These are phyloP conservation scores for Linnemannia schmuckeri DNA, from an alignment of 192 early-diverging fungal genomes.

Conservation along the genomic window DNA sequence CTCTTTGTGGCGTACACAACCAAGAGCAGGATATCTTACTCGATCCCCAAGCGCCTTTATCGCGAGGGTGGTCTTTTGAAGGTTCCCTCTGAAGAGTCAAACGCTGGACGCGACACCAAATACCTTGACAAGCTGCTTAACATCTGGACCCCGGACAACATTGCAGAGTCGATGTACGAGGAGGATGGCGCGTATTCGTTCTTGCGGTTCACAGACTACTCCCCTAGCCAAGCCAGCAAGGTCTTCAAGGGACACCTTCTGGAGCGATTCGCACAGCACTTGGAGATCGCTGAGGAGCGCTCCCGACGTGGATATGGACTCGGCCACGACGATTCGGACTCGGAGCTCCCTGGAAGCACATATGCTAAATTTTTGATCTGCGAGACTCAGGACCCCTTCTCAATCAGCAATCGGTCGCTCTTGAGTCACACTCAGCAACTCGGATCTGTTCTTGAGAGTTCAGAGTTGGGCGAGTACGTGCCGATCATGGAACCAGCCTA, in stretches of 20 bases:
- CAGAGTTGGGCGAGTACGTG: conserved; percentile 36
- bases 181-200: conserved; percentile 67
- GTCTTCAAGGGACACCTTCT: conserved; percentile 56
- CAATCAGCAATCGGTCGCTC: conserved; percentile 24
- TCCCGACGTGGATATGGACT: conserved; percentile 53
- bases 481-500: conserved; percentile 62
- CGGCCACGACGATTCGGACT: conserved; percentile 10
- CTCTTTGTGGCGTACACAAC: conserved; percentile 73
- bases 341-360: conserved; percentile 48
- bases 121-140: conserved; percentile 64
- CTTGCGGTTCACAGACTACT: conserved; percentile 65
- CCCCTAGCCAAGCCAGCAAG: conserved; percentile 59
- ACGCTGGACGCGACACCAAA: conserved; percentile 59
- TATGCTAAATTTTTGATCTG: conserved; percentile 61
- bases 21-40: conserved; percentile 70
- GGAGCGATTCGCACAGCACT: conserved; percentile 58
- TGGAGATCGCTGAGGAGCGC: conserved; percentile 38
- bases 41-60: conserved; percentile 78
- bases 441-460: conserved; percentile 32
- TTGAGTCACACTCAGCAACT: conserved; percentile 34
- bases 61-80: conserved; percentile 71
- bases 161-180: conserved; percentile 62
- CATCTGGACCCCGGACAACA: conserved; percentile 70
- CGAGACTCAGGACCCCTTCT: conserved; percentile 33
- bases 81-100: conserved; percentile 54